phyloP scores from a whole-genome alignment of 2,329 filamentous ascomycete species.

The Zarea fungicola region DNA sequence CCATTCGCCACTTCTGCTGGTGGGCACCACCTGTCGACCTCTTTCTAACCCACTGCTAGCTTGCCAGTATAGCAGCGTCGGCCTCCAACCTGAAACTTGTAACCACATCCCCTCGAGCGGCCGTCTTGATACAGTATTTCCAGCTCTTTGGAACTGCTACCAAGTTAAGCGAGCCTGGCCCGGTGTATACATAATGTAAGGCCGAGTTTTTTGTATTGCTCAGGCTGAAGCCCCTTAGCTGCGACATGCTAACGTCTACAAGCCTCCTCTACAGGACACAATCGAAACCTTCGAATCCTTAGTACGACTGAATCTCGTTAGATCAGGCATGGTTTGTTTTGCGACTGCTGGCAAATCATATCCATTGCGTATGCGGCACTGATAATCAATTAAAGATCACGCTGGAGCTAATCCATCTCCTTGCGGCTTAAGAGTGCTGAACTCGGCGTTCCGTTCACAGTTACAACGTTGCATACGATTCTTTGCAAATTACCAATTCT shows the following conservation, averaged over 20 bases:
- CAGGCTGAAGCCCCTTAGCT: neutral
- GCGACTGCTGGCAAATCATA: conserved; percentile 12
- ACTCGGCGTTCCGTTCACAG: too few relatives aligned
- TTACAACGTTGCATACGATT: too few relatives aligned
- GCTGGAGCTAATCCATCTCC: too few relatives aligned
- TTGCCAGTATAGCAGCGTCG: neutral
- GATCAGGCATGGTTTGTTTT: conserved; percentile 3
- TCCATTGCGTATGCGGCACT: conserved; percentile 1
- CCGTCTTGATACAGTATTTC: neutral
- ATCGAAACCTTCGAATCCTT: conserved; percentile 13
- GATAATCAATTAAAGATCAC: too few relatives aligned
- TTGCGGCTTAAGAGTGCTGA: too few relatives aligned
- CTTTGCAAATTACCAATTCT: too few relatives aligned
- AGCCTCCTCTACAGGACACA: neutral
- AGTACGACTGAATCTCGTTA: neutral
- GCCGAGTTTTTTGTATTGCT: neutral
- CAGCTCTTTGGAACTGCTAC: neutral
- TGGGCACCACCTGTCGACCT: too few relatives aligned
- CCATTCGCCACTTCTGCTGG: neutral
- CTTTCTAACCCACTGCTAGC: neutral
- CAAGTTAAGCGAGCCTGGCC: neutral
- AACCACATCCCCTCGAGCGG: neutral
- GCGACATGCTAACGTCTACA: neutral
- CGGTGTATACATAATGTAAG: conserved; percentile 1
- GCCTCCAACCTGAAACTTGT: neutral